A percentile compares a stretch with the other conserved stretches of the same genome.
These are phyloP conservation scores for Dunaliella sp. DNA, from an alignment of 139 green algal genomes.

Conservation along the genomic window DNA sequence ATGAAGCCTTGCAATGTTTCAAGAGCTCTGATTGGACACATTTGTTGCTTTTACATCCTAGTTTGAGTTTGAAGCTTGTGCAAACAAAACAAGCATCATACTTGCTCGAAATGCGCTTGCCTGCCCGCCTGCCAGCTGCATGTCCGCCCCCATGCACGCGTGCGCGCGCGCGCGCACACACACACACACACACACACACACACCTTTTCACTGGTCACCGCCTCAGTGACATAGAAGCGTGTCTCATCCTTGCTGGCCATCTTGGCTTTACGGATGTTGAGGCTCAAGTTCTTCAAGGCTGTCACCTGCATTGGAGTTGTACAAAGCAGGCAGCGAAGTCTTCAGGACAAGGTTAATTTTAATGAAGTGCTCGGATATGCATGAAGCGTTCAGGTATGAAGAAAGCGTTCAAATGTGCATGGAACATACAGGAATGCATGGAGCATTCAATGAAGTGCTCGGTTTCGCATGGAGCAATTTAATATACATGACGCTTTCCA, in stretches of 20 bases:
- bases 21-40: too few relatives aligned
- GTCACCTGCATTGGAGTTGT: constrained; percentile 72
- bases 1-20: too few relatives aligned
- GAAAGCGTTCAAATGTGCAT: too few relatives aligned
- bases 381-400: too few relatives aligned
- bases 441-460: not conserved
- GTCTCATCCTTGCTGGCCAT: constrained; percentile 30
- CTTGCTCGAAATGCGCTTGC: too few relatives aligned
- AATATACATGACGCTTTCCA: not conserved
- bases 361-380: not conserved
- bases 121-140: too few relatives aligned
- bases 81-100: too few relatives aligned
- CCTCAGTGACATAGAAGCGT: constrained; percentile 84
- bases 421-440: not conserved
- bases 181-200: not conserved
- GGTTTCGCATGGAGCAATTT: not conserved
- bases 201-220: constrained; percentile 77
- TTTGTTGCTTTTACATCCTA: too few relatives aligned
- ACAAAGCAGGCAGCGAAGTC: too few relatives aligned
- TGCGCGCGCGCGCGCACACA: not conserved
- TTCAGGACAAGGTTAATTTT: not conserved
- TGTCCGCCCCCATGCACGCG: too few relatives aligned
- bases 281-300: constrained; percentile 80
- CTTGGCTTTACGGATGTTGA: constrained; percentile 89
- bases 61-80: too few relatives aligned